Evolutionary conservation across 306 rosid genomes (phyloP).

Genomic region (Cajanus cajan): DNA sequence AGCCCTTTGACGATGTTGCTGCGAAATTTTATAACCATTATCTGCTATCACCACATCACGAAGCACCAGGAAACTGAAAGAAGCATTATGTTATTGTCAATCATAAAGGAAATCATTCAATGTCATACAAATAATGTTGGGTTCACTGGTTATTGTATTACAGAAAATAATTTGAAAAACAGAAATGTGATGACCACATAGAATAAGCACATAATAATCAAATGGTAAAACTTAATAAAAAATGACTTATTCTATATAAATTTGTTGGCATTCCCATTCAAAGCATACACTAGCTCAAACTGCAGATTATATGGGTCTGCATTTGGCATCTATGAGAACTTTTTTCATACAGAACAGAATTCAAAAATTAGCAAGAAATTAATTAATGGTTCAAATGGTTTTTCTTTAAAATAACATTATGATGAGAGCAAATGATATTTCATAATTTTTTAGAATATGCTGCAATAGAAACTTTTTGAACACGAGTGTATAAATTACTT

Average conservation of each 20-base stretch:
- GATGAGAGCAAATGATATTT: not conserved
- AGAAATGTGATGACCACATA: slow-evolving; percentile 8
- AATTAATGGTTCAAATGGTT: not conserved
- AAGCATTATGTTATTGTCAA: slow-evolving; percentile 22
- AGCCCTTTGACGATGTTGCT: slow-evolving; percentile 56
- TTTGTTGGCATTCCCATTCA: not conserved
- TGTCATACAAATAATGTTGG: slow-evolving; percentile 11
- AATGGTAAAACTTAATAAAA: slow-evolving; percentile 1
- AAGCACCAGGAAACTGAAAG: slow-evolving; percentile 59
- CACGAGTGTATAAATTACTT: slow-evolving; percentile 2
- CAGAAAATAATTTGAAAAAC: not conserved
- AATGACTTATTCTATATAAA: not conserved
- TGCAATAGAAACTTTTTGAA: not conserved
- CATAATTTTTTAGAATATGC: not conserved
- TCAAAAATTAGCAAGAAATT: not conserved
- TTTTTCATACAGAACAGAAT: not conserved
- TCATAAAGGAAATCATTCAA: slow-evolving; percentile 21
- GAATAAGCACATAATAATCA: slow-evolving; percentile 16
- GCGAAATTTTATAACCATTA: slow-evolving; percentile 45
- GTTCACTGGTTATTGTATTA: not conserved
- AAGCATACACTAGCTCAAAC: not conserved
- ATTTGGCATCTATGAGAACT: not conserved
- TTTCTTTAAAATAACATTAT: not conserved
- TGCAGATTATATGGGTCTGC: not conserved
- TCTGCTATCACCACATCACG: slow-evolving; percentile 47